Percentiles rank a stretch among this genome's conserved stretches.
Evolutionary conservation across 345 rosid species (phyloP).

Genomic region (Acer yangbiense): DNA sequence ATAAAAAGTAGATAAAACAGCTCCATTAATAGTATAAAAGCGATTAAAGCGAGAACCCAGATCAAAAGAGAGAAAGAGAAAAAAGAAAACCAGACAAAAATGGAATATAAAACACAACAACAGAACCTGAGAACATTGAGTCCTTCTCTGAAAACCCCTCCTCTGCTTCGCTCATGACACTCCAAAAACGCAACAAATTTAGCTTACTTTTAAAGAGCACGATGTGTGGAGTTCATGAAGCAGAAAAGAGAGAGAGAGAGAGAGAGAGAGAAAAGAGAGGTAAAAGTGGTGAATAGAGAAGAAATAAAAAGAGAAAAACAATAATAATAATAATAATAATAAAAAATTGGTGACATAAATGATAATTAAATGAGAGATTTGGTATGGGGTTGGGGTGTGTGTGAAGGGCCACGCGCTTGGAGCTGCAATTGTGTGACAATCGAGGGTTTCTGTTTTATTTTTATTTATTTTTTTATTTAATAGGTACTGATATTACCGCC

Average conservation of each 20-base stretch:
- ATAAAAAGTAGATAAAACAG: background rate
- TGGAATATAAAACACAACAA: slow-evolving; percentile 2
- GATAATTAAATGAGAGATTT: slow-evolving; percentile 12
- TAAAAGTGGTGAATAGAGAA: slow-evolving; percentile 7
- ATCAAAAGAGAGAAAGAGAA: background rate
- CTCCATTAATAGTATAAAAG: background rate
- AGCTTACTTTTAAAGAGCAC: background rate
- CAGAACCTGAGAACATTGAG: slow-evolving; percentile 21
- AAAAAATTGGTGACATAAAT: background rate
- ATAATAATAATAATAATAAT: background rate
- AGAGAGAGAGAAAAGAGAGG: background rate
- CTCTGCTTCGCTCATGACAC: slow-evolving; percentile 11
- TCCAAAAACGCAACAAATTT: slow-evolving; percentile 1
- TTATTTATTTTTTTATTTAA: background rate
- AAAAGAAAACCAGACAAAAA: background rate
- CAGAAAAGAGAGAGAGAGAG: background rate
- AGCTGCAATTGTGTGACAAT: background rate
- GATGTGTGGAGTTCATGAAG: background rate
- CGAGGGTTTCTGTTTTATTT: background rate
- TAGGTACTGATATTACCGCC: too few relatives aligned
- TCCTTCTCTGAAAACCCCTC: slow-evolving; percentile 14
- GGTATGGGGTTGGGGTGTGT: background rate
- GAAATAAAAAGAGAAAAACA: background rate
- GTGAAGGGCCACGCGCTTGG: slow-evolving; percentile 14
- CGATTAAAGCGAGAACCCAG: slow-evolving; percentile 3